Evolutionary conservation across 2,329 filamentous ascomycete genomes (phyloP).

Genomic region (Knufia petricola): DNA sequence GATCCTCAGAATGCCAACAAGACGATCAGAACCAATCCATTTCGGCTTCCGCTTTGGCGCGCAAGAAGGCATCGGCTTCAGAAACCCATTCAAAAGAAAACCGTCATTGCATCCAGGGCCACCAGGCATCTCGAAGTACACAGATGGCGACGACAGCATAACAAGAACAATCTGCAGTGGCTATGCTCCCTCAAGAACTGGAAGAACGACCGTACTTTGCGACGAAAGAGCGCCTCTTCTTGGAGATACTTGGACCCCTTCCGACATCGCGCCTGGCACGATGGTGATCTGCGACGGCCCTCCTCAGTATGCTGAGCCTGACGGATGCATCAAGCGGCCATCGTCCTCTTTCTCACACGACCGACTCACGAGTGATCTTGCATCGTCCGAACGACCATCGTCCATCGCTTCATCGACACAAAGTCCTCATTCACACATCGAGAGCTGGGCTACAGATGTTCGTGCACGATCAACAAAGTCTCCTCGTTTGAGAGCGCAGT

Average conservation of each 20-base stretch:
- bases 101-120: background rate
- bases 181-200: background rate
- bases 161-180: background rate
- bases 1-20: background rate
- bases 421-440: too few relatives aligned
- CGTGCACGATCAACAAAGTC: too few relatives aligned
- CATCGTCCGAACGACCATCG: too few relatives aligned
- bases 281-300: too few relatives aligned
- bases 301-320: too few relatives aligned
- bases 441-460: too few relatives aligned
- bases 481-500: too few relatives aligned
- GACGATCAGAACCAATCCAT: conserved; percentile 1
- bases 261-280: too few relatives aligned
- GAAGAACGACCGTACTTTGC: background rate
- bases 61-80: background rate
- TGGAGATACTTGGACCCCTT: background rate
- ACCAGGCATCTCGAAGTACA: background rate
- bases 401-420: too few relatives aligned
- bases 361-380: too few relatives aligned
- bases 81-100: background rate
- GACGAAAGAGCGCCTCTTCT: background rate
- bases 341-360: too few relatives aligned
- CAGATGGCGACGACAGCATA: background rate
- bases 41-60: conserved; percentile 3
- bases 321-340: too few relatives aligned